Evolutionary conservation across 257 asterid genomes (phyloP).

Genomic region (Craterostigma plantagineum): DNA sequence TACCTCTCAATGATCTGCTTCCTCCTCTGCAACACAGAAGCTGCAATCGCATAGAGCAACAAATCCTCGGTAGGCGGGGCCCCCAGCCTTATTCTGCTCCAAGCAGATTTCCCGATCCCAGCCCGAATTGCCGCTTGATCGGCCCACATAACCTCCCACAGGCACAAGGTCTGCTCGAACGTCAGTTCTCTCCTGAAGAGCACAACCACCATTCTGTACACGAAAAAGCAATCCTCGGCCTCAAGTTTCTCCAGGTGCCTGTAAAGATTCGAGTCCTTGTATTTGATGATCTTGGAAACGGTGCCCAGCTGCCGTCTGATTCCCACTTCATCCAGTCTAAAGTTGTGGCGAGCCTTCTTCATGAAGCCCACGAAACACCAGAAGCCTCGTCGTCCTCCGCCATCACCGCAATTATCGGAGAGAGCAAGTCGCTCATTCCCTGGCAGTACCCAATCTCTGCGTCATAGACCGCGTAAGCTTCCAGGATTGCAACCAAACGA

Average conservation of each 20-base stretch:
- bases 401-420: constrained; percentile 70
- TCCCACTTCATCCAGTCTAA: constrained; percentile 78
- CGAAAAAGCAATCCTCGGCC: constrained; percentile 91
- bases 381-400: constrained; percentile 83
- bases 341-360: constrained; percentile 86
- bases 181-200: constrained; percentile 71
- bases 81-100: constrained; percentile 59
- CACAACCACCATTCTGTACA: constrained; percentile 87
- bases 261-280: constrained; percentile 72
- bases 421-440: constrained; percentile 86
- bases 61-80: constrained; percentile 90
- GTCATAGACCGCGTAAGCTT: constrained; percentile 77
- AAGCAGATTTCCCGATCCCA: constrained; percentile 61
- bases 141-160: constrained; percentile 97
- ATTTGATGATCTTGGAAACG: constrained; percentile 65
- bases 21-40: constrained; percentile 83
- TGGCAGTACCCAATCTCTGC: constrained; percentile 91
- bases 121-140: constrained; percentile 88
- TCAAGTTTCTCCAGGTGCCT: constrained; percentile 72
- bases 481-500: constrained; percentile 73
- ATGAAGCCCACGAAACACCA: constrained; percentile 95
- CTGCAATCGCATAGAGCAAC: constrained; percentile 74
- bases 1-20: constrained; percentile 65
- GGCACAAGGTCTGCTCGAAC: constrained; percentile 73
- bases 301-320: constrained; percentile 61